Percentiles rank a stretch among this genome's conserved stretches.
Evolutionary conservation across 73 alveolate species (phyloP).

Genomic region (Paraurostyla sp.): DNA sequence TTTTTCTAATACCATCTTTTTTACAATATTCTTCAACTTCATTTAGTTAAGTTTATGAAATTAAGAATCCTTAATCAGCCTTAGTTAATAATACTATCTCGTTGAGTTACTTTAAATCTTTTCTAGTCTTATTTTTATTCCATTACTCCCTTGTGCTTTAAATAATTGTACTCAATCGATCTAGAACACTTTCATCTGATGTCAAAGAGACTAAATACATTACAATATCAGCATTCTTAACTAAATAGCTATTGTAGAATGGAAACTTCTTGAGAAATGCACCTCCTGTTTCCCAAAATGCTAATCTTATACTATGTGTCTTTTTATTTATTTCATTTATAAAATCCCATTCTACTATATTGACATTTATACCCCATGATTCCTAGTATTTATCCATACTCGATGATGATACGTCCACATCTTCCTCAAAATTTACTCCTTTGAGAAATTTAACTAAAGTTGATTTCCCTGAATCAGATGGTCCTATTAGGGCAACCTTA

Average conservation of each 20-base stretch:
- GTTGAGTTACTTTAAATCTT: neutral
- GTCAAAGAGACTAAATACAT: slow-evolving; percentile 15
- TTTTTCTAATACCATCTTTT: neutral
- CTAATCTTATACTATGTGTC: neutral
- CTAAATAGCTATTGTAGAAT: slow-evolving; percentile 2
- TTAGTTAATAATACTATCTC: slow-evolving; percentile 18
- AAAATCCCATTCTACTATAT: slow-evolving; percentile 44
- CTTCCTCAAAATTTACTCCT: slow-evolving; percentile 15
- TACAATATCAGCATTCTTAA: slow-evolving; percentile 12
- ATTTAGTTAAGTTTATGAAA: neutral
- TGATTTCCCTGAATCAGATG: slow-evolving; percentile 51
- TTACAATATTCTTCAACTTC: neutral
- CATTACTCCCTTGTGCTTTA: neutral
- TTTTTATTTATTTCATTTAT: neutral
- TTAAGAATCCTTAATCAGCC: slow-evolving; percentile 10
- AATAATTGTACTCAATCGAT: neutral
- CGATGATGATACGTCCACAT: neutral
- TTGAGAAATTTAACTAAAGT: slow-evolving; percentile 32
- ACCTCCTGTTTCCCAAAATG: slow-evolving; percentile 57
- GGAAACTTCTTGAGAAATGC: slow-evolving; percentile 41
- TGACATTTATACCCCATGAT: slow-evolving; percentile 46
- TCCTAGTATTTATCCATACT: neutral
- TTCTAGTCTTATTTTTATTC: neutral
- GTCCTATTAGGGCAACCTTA: slow-evolving; percentile 39
- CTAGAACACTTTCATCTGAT: slow-evolving; percentile 5